Evolutionary conservation across 176 grass and related monocot species (phyloP), one percentile per base, ranked within the genome.

Genomic region (barley (Hordeum vulgare)): DNA sequence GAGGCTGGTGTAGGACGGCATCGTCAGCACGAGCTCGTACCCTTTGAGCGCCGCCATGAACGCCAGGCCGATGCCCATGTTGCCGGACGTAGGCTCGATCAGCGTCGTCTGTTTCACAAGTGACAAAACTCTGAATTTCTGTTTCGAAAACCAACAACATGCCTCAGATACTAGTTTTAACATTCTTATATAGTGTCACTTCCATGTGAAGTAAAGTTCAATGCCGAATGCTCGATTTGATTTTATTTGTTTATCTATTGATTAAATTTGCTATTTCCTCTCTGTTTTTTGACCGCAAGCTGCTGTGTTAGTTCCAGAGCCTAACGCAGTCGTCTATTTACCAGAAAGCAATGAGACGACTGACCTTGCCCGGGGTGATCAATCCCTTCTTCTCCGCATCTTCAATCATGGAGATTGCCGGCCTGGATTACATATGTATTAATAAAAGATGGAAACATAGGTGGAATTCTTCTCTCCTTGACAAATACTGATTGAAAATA

Each of bases 291-390:
- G 39, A 10, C 39, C 10, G 8, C 9, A 6, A 7, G 34, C 13
- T 47, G 13, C 15, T 47, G 42, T 44, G 44, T 47, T 47, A 49
- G 14, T 49, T 14, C 4, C 11, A 49, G 45, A 1, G 13, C 45
- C 42, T 53, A 54, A 54, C 21, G 37, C 23, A 12, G n/a, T 5
- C 26, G 6, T 26, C 1, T n/a, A 13, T 2, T 64, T 66, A 15
- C 54, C 1, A 4, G 44, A 36, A 33, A 39, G 14, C n/a, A 8
- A 3, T 42, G 40, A 42, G 40, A 68, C 2, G 14, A 78, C 74
- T 90, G 59, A 98, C 96, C 96, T 95, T 95, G 77, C 96, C 90
- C 11, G 96, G 92, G 78, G 90, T 95, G 74, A 95, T 98, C 31
- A 95, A 41, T 6, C 96, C 90, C 83, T 86, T 95, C 76, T 86